Evolutionary conservation across 164 flowering plant species (phyloP), one percentile per base, ranked within the genome.

Genomic region (Chimonanthus salicifolius): DNA sequence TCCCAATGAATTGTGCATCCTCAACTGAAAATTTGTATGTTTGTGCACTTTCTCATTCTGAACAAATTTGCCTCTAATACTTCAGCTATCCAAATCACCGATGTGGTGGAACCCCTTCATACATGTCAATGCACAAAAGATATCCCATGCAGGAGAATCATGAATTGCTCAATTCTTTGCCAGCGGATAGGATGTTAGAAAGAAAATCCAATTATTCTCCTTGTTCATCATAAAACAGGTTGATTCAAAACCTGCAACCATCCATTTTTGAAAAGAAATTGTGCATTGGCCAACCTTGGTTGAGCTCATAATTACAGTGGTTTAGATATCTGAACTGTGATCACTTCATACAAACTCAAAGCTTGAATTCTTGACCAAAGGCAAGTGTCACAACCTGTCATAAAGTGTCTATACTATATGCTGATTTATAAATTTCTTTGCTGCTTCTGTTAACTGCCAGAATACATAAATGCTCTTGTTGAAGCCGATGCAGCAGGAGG

Each of bases 401-500:
- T 4, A 16, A 21, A 63, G 62, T 45, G 21, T 54, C 51, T 13
- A 16, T 13, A 10, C 13, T 20, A 51, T 10, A 20, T 13, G 46
- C 47, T 49, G 46, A 20, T 51, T 66, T 43, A 21, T 45, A 46
- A 54, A 1, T 64, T 6, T 62, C 16, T 4, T 69, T 49, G 58
- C 45, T 73, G 66, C 62, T 49, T 48, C 49, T 21, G 65, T 58
- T 74, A 70, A 64, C 58, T 68, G 54, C 20, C 89, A 89, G 97
- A 88, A 47, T 94, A 94, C 74, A 81, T 92, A 68, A 76, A 84
- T 67, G 85, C 87, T 71, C 87, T 94, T 15, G 74, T 89, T 45
- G 83, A 89, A 75, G 97, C 92, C 4, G 93, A 92, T 80, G 86
- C 71, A 85, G 78, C 72, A 64, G 92, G 94, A 18, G 90, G 86